Base-by-base conservation (phyloP, 164 flowering plant species). In the Magnolia officinalis region DNA sequence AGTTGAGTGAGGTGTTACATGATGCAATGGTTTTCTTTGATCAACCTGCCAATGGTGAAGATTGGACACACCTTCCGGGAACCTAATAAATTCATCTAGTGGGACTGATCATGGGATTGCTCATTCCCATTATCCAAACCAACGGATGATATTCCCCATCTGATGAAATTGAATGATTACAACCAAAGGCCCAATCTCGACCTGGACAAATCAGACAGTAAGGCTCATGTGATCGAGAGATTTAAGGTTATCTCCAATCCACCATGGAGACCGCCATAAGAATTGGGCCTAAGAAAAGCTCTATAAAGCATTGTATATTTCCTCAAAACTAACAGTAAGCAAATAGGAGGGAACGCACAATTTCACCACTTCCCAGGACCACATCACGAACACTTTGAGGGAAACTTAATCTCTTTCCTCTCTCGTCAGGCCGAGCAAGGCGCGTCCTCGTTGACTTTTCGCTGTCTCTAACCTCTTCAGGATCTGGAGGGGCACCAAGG, bases 321-420 rank as follows among this genome's bases (percentile, higher is more conserved):
- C 18, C 61, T 10, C 11, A 45, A 64, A 50, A 24, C 6, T 67
- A 4, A 67, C 13, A 4, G 45, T 8, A 73, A 20, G 24, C 21
- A 10, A 26, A 74, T 70, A 18, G 26, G 16, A 61, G 50, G 8
- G 51, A 50, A 73, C 96, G 82, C 72, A 96, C 99, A 77, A 96
- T 96, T 91, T 91, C 98, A 79, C 99, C 89, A 75, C 99, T 94
- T 68, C 99, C 98, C 71, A 96, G 18, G 67, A 96, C 97, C 79
- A 96, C 96, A 78, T 96, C 99, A 75, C 97, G 89, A 70, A 96
- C 93, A 81, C 93, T 92, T 84, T 94, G 97, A 2, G 85, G 93
- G 73, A 96, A 88, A 79, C 83, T 92, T 72, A 92, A 75, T 21
- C 90, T 87, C 72, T 89, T 88, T 71, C 87, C 90, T 76, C 80